Evolutionary conservation across 2,329 filamentous ascomycete genomes (phyloP).

Genomic region (Phyllosticta citriasiana): DNA sequence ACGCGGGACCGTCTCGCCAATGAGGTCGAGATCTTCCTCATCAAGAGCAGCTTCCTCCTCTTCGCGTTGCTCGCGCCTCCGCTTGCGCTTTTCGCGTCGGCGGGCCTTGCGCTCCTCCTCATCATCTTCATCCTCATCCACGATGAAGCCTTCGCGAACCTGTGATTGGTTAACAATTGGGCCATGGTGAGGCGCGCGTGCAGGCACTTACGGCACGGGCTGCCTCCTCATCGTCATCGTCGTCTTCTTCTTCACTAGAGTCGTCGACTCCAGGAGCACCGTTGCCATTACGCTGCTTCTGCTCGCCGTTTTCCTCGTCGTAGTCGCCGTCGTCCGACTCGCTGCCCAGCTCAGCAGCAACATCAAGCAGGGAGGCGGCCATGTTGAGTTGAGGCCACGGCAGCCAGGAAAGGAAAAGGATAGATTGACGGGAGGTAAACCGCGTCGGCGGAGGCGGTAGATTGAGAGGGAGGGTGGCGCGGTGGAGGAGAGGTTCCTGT

Average conservation of each 20-base stretch:
- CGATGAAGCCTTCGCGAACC: slow-evolving; percentile 92
- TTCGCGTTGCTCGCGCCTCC: slow-evolving; percentile 64
- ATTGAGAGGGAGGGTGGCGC: neutral
- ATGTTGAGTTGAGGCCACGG: slow-evolving; percentile 3
- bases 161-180: slow-evolving; percentile 26
- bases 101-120: slow-evolving; percentile 51
- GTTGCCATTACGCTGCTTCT: slow-evolving; percentile 17
- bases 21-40: slow-evolving; percentile 85
- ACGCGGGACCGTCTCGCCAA: slow-evolving; percentile 6
- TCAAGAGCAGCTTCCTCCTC: slow-evolving; percentile 78
- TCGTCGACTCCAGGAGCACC: slow-evolving; percentile 25
- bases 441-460: neutral
- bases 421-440: neutral
- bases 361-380: slow-evolving; percentile 53
- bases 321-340: slow-evolving; percentile 30
- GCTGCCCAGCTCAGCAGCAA: slow-evolving; percentile 74
- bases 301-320: slow-evolving; percentile 19
- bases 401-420: neutral
- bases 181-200: slow-evolving; percentile 7
- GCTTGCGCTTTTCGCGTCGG: slow-evolving; percentile 62
- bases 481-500: neutral
- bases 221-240: slow-evolving; percentile 25
- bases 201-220: slow-evolving; percentile 14
- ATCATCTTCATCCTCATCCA: slow-evolving; percentile 76
- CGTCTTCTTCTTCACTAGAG: slow-evolving; percentile 31